A percentile compares a stretch with the other conserved stretches of the same genome.
These are phyloP conservation scores for Solanum clarkiae DNA, from an alignment of 257 asterid species.

Conservation along the genomic window DNA sequence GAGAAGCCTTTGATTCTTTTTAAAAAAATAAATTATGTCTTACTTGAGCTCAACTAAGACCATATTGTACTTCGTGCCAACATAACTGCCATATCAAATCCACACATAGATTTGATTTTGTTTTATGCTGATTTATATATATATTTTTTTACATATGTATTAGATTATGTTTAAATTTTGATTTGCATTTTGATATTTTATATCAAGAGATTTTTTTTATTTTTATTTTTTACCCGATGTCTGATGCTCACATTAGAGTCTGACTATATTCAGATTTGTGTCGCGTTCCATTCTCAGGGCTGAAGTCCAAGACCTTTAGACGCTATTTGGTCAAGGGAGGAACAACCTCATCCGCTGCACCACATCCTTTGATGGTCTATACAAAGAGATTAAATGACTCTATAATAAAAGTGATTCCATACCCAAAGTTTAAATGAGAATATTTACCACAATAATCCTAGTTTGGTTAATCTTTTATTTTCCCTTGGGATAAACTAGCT, in stretches of 20 bases:
- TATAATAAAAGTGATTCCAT: not conserved
- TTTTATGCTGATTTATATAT: not conserved
- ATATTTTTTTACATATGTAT: not conserved
- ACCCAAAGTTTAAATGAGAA: not conserved
- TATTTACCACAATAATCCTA: not conserved
- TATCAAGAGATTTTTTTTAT: not conserved
- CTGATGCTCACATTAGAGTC: fast-evolving
- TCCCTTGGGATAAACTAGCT: not conserved
- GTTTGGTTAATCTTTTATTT: not conserved
- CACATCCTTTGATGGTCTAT: too few relatives aligned
- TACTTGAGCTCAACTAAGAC: not conserved
- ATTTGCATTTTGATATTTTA: not conserved
- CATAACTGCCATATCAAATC: not conserved
- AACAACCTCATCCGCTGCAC: too few relatives aligned
- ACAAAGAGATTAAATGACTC: too few relatives aligned
- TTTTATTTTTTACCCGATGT: too few relatives aligned
- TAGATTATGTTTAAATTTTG: not conserved
- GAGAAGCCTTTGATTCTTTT: not conserved
- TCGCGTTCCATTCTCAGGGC: too few relatives aligned
- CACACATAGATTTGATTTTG: not conserved
- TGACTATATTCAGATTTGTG: too few relatives aligned
- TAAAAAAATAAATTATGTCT: not conserved
- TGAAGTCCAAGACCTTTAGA: too few relatives aligned
- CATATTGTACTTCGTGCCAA: not conserved
- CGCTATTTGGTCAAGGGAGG: too few relatives aligned